Conservation (phyloP, 108 stramenopile species). For the Pseudonitzschia multiseries region DNA sequence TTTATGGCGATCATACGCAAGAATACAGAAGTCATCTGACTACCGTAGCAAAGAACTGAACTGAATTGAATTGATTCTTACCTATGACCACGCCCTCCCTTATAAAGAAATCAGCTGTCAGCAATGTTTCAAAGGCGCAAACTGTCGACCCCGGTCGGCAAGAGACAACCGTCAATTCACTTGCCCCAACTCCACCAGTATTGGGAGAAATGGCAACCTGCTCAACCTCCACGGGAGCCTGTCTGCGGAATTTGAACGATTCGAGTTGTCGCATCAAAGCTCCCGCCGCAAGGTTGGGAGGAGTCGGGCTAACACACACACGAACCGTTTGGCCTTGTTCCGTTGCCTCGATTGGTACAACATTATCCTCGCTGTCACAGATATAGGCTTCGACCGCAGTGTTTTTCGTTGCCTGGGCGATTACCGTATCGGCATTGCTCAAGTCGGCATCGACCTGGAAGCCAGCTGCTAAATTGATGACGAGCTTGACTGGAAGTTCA, state of each 20-base stretch:
- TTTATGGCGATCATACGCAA: too few species aligned
- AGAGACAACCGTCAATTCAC: constrained; percentile 12
- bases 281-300: constrained; percentile 2
- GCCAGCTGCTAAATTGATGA: background rate
- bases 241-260: constrained; percentile 16
- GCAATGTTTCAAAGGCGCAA: constrained; percentile 29
- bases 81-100: background rate
- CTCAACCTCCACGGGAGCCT: background rate
- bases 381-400: constrained; percentile 10
- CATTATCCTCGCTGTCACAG: constrained; percentile 1
- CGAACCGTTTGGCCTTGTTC: constrained; percentile 20
- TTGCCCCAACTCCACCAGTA: constrained; percentile 3
- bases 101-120: constrained; percentile 21
- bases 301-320: constrained; percentile 21
- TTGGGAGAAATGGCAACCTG: constrained; percentile 7
- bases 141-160: constrained; percentile 10
- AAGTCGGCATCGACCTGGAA: background rate
- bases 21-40: too few species aligned
- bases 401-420: background rate
- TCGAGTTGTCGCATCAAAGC: constrained; percentile 16
- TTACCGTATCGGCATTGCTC: background rate
- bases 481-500: constrained; percentile 2
- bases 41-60: too few species aligned
- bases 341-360: background rate
- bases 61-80: background rate